Conservation (phyloP, 1,284 basidiomycete species). For the Trichosporon sp. region DNA sequence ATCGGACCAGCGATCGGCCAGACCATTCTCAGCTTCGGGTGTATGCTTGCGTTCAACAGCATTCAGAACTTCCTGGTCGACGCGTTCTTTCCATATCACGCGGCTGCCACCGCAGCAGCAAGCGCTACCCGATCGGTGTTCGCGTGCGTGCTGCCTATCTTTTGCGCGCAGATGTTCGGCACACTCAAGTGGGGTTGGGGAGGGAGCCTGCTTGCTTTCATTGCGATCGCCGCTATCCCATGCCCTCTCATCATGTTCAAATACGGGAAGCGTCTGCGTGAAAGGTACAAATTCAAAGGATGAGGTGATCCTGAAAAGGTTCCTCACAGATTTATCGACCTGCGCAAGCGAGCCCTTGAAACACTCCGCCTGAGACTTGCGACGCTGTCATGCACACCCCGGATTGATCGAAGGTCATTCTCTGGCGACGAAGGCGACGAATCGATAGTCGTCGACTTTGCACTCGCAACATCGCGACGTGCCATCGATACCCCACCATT, state of each 20-base stretch:
- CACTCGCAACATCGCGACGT: no score
- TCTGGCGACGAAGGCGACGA: no score
- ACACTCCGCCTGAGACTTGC: no score
- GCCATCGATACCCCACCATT: no score
- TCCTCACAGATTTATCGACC: not conserved
- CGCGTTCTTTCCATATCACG: constrained; percentile 50
- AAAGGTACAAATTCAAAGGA: constrained; percentile 37
- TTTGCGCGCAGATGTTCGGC: constrained; percentile 46
- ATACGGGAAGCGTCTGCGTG: constrained; percentile 44
- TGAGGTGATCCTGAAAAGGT: not conserved
- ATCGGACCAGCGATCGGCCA: constrained; percentile 43
- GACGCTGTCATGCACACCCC: no score
- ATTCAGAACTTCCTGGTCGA: constrained; percentile 49
- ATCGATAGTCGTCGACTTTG: no score
- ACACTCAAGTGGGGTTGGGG: constrained; percentile 51
- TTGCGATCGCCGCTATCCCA: constrained; percentile 47
- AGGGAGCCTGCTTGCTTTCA: constrained; percentile 44
- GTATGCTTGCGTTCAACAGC: constrained; percentile 49
- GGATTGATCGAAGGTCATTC: no score
- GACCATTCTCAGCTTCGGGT: constrained; percentile 32
- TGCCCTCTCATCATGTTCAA: constrained; percentile 48
- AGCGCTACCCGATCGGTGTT: constrained; percentile 40
- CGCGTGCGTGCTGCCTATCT: constrained; percentile 49
- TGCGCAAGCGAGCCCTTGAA: no score
- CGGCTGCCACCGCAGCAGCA: constrained; percentile 48